Percentiles rank a stretch among this genome's conserved stretches.
Conservation (phyloP, 176 grass and related monocot species). For the Microstegium vimineum region DNA sequence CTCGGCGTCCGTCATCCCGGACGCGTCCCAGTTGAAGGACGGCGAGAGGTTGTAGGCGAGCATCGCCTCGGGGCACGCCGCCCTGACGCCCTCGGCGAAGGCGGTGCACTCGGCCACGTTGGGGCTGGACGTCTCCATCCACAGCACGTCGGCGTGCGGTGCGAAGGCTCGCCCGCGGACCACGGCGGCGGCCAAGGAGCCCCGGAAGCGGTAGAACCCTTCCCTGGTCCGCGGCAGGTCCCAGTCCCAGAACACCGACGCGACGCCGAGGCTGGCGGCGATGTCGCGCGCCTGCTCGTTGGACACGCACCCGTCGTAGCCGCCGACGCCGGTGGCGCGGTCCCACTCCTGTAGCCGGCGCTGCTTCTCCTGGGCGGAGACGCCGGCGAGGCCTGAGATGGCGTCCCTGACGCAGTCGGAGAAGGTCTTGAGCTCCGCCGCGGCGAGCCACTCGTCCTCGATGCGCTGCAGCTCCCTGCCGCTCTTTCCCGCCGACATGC, state of each 20-base stretch:
- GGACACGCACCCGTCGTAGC: conserved; percentile 56
- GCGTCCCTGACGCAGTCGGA: conserved; percentile 55
- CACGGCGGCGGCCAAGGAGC: conserved; percentile 70
- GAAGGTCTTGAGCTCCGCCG: conserved; percentile 75
- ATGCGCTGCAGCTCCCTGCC: conserved; percentile 66
- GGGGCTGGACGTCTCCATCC: conserved; percentile 98
- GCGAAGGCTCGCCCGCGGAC: conserved; percentile 70
- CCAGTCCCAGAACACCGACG: conserved; percentile 83
- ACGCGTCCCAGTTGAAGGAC: conserved; percentile 98
- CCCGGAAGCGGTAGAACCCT: conserved; percentile 85
- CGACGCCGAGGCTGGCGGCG: conserved; percentile 55
- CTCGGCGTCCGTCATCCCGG: conserved; percentile 74
- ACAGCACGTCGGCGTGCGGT: conserved; percentile 73
- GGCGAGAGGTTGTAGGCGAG: conserved; percentile 96
- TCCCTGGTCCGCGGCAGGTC: conserved; percentile 82
- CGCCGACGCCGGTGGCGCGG: conserved; percentile 32
- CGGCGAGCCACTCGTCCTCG: conserved; percentile 65
- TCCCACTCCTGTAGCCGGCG: conserved; percentile 57
- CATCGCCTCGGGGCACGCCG: conserved; percentile 54
- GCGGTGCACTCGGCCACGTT: conserved; percentile 67
- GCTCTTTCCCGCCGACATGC: conserved; percentile 45
- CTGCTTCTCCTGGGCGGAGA: conserved; percentile 45
- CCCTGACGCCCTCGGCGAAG: conserved; percentile 65
- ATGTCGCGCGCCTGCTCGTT: conserved; percentile 55
- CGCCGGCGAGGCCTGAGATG: conserved; percentile 35